Evolutionary conservation across 306 rosid genomes (phyloP).

Genomic region (Prinsepia uniflora): DNA sequence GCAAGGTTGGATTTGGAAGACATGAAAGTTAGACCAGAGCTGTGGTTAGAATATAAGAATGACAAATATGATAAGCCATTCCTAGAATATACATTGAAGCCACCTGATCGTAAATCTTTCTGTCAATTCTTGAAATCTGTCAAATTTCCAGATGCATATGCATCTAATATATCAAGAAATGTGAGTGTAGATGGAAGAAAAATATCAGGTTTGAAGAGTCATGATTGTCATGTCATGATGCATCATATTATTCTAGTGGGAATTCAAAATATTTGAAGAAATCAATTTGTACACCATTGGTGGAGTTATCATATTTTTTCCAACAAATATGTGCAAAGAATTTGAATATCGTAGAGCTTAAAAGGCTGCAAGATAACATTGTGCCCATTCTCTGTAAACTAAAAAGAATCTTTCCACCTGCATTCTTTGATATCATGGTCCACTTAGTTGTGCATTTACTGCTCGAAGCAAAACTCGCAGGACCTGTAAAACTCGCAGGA

Average conservation of each 20-base stretch:
- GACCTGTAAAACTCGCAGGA: background rate
- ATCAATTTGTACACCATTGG: background rate
- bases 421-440: background rate
- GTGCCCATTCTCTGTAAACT: background rate
- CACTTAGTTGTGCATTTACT: background rate
- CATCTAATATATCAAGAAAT: background rate
- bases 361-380: background rate
- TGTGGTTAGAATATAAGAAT: background rate
- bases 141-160: background rate
- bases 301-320: background rate
- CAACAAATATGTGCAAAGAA: background rate
- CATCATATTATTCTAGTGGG: background rate
- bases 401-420: background rate
- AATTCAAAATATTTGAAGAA: background rate
- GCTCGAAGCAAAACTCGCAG: background rate
- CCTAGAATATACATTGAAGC: background rate
- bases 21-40: background rate
- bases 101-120: background rate
- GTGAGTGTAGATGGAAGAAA: background rate
- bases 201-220: background rate
- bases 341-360: background rate
- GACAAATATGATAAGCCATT: background rate
- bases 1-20: background rate
- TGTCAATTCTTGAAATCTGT: background rate
- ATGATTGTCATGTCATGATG: background rate